Conservation (phyloP, 2,329 filamentous ascomycete genomes). For the Coniosporium tulheliwenetii region DNA sequence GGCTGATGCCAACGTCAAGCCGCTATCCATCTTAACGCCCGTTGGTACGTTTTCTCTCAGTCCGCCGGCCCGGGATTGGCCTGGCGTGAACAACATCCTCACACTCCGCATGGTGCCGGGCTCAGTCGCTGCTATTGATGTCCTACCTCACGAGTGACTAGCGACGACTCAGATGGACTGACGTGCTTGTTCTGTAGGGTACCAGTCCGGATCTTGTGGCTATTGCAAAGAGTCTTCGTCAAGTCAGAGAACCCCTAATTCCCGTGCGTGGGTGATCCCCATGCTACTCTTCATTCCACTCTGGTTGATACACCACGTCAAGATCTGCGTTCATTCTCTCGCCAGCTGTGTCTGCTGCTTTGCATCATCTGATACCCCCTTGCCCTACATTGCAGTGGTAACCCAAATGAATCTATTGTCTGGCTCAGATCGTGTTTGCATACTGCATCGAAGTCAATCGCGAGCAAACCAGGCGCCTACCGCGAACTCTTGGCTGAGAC, state of each 20-base stretch:
- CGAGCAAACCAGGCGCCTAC: background rate
- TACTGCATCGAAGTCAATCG: background rate
- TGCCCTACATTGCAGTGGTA: background rate
- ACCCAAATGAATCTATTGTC: background rate
- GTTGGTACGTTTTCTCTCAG: constrained; percentile 16
- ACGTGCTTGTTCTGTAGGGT: constrained; percentile 18
- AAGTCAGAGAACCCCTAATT: constrained; percentile 30
- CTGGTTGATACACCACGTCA: background rate
- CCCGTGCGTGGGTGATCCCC: constrained; percentile 24
- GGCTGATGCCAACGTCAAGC: constrained; percentile 3
- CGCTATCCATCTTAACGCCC: constrained; percentile 15
- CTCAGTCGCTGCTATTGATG: too few species aligned
- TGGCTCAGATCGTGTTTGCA: background rate
- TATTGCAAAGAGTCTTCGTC: constrained; percentile 32
- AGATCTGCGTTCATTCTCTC: background rate
- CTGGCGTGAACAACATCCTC: too few species aligned
- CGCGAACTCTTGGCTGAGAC: background rate
- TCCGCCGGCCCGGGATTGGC: too few species aligned
- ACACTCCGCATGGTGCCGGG: too few species aligned
- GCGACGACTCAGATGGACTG: too few species aligned
- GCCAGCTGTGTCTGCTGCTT: background rate
- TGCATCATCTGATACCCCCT: background rate
- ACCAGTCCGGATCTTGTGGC: constrained; percentile 31
- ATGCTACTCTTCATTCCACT: background rate
- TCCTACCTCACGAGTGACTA: too few species aligned